Conservation (phyloP, 352 stramenopile genomes). For the Phytopythium chamaehyphon region DNA sequence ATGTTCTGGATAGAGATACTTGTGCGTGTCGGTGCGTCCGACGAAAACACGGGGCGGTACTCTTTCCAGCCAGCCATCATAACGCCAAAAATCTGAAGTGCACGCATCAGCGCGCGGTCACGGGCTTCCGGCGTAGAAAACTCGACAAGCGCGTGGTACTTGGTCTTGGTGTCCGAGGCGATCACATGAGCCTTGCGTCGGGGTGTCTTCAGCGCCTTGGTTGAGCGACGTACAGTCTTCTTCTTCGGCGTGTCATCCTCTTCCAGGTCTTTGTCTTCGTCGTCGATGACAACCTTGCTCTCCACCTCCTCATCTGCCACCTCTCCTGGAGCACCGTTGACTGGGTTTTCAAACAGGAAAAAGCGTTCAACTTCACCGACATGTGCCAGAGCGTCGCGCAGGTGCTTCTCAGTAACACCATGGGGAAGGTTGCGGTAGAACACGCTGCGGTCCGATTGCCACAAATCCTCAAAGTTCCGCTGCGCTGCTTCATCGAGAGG, state of each 20-base stretch:
- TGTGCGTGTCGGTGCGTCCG: conserved; percentile 35
- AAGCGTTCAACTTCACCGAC: conserved; percentile 67
- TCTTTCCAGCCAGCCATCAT: conserved; percentile 86
- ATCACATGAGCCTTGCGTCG: conserved; percentile 65
- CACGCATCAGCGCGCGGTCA: conserved; percentile 62
- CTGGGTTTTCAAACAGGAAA: conserved; percentile 62
- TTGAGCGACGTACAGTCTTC: conserved; percentile 11
- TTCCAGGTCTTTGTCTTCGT: conserved; percentile 9
- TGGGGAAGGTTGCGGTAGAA: conserved; percentile 81
- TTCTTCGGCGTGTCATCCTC: conserved; percentile 30
- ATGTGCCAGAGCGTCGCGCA: conserved; percentile 58
- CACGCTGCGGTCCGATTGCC: conserved; percentile 51
- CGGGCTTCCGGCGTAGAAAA: conserved; percentile 45
- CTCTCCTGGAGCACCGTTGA: conserved; percentile 53
- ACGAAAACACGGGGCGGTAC: conserved; percentile 76
- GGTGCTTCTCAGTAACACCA: conserved; percentile 58
- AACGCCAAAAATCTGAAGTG: conserved; percentile 85
- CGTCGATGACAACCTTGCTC: conserved; percentile 9
- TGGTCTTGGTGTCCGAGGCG: conserved; percentile 69
- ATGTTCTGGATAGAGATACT: conserved; percentile 74
- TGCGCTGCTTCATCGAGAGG: conserved; percentile 38
- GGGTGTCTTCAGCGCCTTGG: conserved; percentile 35
- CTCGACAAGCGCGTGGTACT: conserved; percentile 71
- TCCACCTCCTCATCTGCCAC: conserved; percentile 14
- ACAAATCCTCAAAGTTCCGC: conserved; percentile 31